phyloP scores from a whole-genome alignment of 75 land plant genomes.

The Sequoia sempervirens region DNA sequence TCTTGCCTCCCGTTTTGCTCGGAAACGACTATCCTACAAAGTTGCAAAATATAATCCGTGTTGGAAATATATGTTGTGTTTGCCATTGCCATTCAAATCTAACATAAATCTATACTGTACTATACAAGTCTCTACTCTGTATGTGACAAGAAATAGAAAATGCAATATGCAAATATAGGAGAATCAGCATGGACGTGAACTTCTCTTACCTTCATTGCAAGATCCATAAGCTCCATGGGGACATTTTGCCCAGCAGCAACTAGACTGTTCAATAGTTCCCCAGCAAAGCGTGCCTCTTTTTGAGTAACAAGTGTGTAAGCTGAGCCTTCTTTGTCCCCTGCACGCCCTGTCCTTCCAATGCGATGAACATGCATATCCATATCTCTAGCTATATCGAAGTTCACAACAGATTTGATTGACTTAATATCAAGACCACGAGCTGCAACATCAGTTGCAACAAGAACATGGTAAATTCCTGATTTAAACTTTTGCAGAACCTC shows the following conservation, averaged over 20 bases:
- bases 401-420: conserved; percentile 95
- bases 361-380: conserved; percentile 99
- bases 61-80: background rate
- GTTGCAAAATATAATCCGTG: conserved; percentile 1
- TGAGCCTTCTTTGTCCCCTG: conserved; percentile 96
- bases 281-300: conserved; percentile 95
- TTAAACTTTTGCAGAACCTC: conserved; percentile 90
- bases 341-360: conserved; percentile 97
- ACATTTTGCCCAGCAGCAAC: conserved; percentile 97
- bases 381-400: conserved; percentile 92
- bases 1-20: conserved; percentile 86
- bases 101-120: background rate
- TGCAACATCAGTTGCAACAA: conserved; percentile 97
- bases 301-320: conserved; percentile 92
- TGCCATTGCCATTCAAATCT: background rate
- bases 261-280: conserved; percentile 86
- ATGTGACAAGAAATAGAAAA: background rate
- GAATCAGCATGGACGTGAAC: background rate
- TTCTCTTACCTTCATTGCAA: conserved; percentile 90
- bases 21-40: conserved; percentile 88
- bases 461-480: conserved; percentile 80
- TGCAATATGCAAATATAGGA: background rate
- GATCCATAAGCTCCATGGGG: conserved; percentile 78
- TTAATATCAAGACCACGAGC: conserved; percentile 98
- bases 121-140: background rate